These are phyloP conservation scores for Penicillium olsonii DNA, from an alignment of 2,329 filamentous ascomycete species.

Conservation along the genomic window DNA sequence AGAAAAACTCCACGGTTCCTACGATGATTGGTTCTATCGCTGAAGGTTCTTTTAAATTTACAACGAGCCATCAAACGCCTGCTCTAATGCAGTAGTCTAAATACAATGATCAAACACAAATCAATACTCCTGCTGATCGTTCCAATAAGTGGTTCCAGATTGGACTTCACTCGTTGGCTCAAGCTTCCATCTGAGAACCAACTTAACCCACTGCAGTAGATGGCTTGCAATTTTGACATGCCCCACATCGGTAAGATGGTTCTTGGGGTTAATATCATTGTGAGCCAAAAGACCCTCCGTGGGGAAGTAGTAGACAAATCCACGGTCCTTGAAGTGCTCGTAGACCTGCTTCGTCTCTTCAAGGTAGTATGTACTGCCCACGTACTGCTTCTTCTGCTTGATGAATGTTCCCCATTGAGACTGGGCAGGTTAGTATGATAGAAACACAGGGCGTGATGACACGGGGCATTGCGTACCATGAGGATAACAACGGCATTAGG, in stretches of 20 bases:
- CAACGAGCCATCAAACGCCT: background rate
- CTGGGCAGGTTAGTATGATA: constrained; percentile 28
- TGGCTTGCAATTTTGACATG: constrained; percentile 64
- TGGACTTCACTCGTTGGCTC: constrained; percentile 57
- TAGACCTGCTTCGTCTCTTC: constrained; percentile 55
- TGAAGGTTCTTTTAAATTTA: no score
- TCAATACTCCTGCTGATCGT: constrained; percentile 50
- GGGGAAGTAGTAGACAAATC: constrained; percentile 64
- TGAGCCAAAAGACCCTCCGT: constrained; percentile 63
- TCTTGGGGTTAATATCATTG: constrained; percentile 61
- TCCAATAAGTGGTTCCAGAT: constrained; percentile 56
- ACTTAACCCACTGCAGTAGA: constrained; percentile 58
- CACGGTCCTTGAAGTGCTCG: constrained; percentile 52
- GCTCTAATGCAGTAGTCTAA: background rate
- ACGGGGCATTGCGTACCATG: no score
- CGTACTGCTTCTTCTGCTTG: constrained; percentile 53
- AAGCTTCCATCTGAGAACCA: constrained; percentile 59
- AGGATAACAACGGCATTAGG: constrained; percentile 46
- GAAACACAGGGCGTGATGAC: background rate
- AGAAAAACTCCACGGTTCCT: no score
- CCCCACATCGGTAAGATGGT: constrained; percentile 63
- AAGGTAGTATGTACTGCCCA: constrained; percentile 50
- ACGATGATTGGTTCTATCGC: no score
- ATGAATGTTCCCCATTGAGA: constrained; percentile 59
- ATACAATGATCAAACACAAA: background rate